Evolutionary conservation across 2,329 filamentous ascomycete genomes (phyloP).

Genomic region (Laburnicola sp.): DNA sequence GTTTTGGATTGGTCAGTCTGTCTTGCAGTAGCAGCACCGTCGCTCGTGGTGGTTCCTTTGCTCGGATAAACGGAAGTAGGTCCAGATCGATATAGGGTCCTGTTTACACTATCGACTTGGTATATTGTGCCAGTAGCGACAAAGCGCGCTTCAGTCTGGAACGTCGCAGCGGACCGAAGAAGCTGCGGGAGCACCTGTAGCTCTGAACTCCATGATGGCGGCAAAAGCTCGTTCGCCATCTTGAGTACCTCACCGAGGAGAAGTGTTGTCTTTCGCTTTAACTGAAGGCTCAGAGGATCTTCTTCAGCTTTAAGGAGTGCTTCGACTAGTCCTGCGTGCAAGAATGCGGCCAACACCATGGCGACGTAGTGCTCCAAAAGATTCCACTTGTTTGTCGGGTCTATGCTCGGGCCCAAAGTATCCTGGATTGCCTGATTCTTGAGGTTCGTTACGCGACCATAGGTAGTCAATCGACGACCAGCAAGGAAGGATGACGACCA

Average conservation of each 20-base stretch:
- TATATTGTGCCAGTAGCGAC: conserved; percentile 89
- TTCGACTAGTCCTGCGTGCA: conserved; percentile 72
- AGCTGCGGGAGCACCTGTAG: conserved; percentile 87
- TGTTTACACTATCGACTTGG: conserved; percentile 95
- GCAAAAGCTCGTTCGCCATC: conserved; percentile 81
- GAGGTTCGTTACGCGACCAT: conserved; percentile 88
- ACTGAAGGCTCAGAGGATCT: conserved; percentile 66
- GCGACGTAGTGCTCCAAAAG: conserved; percentile 94
- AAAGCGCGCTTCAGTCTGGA: conserved; percentile 72
- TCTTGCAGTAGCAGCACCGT: conserved; percentile 36
- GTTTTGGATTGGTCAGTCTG: conserved; percentile 52
- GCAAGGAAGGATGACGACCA: conserved; percentile 97
- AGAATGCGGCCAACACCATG: conserved; percentile 79
- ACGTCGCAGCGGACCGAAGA: conserved; percentile 74
- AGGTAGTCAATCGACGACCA: conserved; percentile 88
- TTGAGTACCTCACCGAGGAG: conserved; percentile 90
- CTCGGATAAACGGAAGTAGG: conserved; percentile 44
- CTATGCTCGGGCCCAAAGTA: conserved; percentile 62
- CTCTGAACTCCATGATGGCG: conserved; percentile 77
- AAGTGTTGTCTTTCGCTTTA: conserved; percentile 87
- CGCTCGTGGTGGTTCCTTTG: conserved; percentile 28
- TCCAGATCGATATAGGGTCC: conserved; percentile 81
- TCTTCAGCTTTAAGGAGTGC: conserved; percentile 64
- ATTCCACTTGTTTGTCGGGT: conserved; percentile 67
- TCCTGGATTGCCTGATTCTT: conserved; percentile 63